Evolutionary conservation across 768 basidiomycete species (phyloP).

Genomic region (Hygrocybe punicea): DNA sequence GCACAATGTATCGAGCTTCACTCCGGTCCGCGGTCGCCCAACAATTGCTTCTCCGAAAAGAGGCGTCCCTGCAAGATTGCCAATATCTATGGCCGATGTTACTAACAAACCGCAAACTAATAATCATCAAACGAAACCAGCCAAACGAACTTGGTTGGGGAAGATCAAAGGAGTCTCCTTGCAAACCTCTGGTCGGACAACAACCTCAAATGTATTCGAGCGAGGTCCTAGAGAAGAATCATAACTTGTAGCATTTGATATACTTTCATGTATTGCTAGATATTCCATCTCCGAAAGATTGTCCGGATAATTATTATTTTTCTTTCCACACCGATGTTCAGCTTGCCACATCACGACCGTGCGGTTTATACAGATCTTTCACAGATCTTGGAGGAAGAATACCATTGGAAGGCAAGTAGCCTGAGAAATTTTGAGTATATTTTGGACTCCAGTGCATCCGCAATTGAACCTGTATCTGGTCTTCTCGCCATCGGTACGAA

Average conservation of each 20-base stretch:
- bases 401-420: slow-evolving; percentile 54
- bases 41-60: slow-evolving; percentile 52
- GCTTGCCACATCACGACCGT: slow-evolving; percentile 34
- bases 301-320: too few relatives aligned
- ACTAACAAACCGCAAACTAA: slow-evolving; percentile 58
- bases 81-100: slow-evolving; percentile 51
- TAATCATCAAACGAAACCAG: slow-evolving; percentile 38
- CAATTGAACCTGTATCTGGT: slow-evolving; percentile 57
- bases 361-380: slow-evolving; percentile 51
- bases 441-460: slow-evolving; percentile 49
- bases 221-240: slow-evolving; percentile 5
- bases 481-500: slow-evolving; percentile 58
- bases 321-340: slow-evolving; percentile 11
- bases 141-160: slow-evolving; percentile 67
- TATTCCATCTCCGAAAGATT: too few relatives aligned
- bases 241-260: slow-evolving; percentile 21
- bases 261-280: background rate
- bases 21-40: slow-evolving; percentile 57
- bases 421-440: slow-evolving; percentile 51
- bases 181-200: slow-evolving; percentile 22
- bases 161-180: slow-evolving; percentile 56
- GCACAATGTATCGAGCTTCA: slow-evolving; percentile 64
- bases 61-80: slow-evolving; percentile 29
- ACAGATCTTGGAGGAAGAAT: slow-evolving; percentile 48
- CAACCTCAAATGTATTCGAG: slow-evolving; percentile 16